Base-by-base conservation (phyloP, 306 rosid species). In the Trichosanthes cucumerina region DNA sequence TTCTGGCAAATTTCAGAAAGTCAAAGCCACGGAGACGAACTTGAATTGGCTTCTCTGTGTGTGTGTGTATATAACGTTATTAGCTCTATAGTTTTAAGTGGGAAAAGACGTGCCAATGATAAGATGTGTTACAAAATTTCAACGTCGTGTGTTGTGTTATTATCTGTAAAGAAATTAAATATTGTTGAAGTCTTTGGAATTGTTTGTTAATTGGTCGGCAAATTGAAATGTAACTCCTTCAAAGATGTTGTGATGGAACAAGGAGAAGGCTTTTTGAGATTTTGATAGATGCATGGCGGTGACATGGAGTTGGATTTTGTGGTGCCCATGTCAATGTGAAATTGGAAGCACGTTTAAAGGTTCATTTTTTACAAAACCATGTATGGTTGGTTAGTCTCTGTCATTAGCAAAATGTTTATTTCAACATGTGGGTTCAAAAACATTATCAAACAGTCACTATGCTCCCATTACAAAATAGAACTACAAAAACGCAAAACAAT, bases 61-160 rank as follows among this genome's bases (percentile, higher is more conserved):
- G 3, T 9, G 49, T 18, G 7, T 66, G 8, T 66, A 9, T 38
- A 38, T 38, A 66, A 36, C 23, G 70, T 63, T 33, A 16, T 64
- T 38, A 59, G 0, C 28, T 65, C 72, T 9, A 3, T 36, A 65
- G 44, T 15, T 64, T 64, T 34, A 2, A 7, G 21, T 31, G 44
- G 44, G 68, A 65, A 65, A 65, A 38, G 72, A 65, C 49, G 72
- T 65, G 72, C 72, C 21, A 36, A 65, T 18, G 49, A 65, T 65
- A 34, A 65, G 12, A 5, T 3, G 23, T 62, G 41, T 62, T 31
- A 6, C 9, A 31, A 31, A 62, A 13, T 31, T 31, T 14, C 70
- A 64, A 64, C 66, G 3, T 59, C 15, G 66, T 26, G 66, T 26
- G 36, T 6, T 53, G 59, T 53, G 9, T 19, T 6, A 39, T 43